Evolutionary conservation across 106 monocot species (phyloP), one percentile per base, ranked within the genome.

Genomic region (Gastrodia elata): DNA sequence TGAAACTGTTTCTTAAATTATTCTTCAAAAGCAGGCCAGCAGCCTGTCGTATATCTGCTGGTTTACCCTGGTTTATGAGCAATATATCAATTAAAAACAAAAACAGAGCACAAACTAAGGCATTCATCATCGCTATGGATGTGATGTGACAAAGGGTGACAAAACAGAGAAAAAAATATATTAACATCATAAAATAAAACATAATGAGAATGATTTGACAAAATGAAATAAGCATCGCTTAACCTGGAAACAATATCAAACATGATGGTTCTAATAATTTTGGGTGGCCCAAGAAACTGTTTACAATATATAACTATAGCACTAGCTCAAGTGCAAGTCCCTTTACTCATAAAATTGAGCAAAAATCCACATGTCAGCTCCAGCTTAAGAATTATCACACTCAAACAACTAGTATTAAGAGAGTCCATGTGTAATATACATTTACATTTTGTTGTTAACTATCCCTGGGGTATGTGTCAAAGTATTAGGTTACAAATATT

Each of bases 21-120:
- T 98, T 98, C 69, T 98, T 98, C 73, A 98, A 78, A 56, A 93
- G 83, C 71, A 98, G 84, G 35, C 97, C 97, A 77, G 97, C 97
- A 43, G 97, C 90, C 68, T 98, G 97, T 34, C 93, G 73, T 35
- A 91, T 84, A 85, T 88, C 97, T 44, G 82, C 71, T 73, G 87
- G 68, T 74, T 83, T 90, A 24, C 84, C 97, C 97, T 97, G 84
- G 39, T 72, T 57, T 22, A 38, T 68, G 68, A 38, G 67, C 6
- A 49, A 46, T 32, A 40, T 4, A 69, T 41, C 40, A 69, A 26
- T 40, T 69, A 41, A 24, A 26, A 40, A 22, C 0, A 26, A 39
- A 2, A 67, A 67, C n/a, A 37, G 4, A 37, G 67, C 30, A 37
- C n/a, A 61, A 28, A 28, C 10, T 32, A n/a, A 61, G 30, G 30